Evolutionary conservation across 108 stramenopile species (phyloP).

Genomic region (Asterionellopsis glacialis): DNA sequence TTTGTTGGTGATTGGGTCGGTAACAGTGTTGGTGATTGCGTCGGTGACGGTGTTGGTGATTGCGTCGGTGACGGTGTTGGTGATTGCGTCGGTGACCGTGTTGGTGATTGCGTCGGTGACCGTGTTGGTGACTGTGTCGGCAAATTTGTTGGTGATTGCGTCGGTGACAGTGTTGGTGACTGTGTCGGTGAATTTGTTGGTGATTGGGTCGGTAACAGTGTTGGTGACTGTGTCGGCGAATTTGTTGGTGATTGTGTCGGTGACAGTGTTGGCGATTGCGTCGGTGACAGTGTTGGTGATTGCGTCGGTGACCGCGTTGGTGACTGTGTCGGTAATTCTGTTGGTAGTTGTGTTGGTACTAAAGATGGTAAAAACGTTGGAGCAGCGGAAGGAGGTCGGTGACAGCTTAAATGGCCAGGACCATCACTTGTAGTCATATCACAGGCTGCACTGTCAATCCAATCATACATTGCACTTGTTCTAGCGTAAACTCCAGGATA

Average conservation of each 20-base stretch:
- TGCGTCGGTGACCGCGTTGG: not conserved
- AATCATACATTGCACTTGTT: slow-evolving; percentile 1
- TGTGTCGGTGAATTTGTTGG: not conserved
- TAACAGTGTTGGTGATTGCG: not conserved
- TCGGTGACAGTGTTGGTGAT: not conserved
- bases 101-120: not conserved
- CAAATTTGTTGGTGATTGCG: not conserved
- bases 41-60: not conserved
- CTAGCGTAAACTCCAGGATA: slow-evolving; percentile 14
- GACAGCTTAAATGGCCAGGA: no score
- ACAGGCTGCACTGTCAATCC: slow-evolving; percentile 5
- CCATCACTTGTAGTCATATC: slow-evolving; percentile 2
- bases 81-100: not conserved
- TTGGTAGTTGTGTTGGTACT: not conserved
- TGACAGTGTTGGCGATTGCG: not conserved
- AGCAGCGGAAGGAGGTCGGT: not conserved
- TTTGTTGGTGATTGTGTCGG: not conserved
- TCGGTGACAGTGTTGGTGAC: not conserved
- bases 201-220: not conserved
- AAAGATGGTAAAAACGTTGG: not conserved
- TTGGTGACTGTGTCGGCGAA: not conserved
- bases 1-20: not conserved
- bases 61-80: not conserved
- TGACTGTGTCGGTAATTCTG: not conserved
- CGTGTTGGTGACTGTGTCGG: not conserved